A percentile compares a stretch with the other conserved stretches of the same genome.
Conservation (phyloP, 208 protist genomes). For the Trypanosoma scelopori region DNA sequence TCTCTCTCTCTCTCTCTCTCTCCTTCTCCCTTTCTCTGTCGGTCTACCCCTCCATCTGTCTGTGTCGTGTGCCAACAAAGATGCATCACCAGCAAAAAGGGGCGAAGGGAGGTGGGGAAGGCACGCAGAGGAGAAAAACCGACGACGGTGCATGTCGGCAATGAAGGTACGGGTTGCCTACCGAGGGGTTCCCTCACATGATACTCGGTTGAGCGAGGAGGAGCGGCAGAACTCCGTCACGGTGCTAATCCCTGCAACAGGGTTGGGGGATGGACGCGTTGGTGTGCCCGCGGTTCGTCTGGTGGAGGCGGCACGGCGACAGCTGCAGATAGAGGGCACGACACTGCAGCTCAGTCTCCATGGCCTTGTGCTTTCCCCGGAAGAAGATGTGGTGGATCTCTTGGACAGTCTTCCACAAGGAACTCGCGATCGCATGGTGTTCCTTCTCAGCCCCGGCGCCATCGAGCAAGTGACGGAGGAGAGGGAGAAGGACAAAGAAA, state of each 20-base stretch:
- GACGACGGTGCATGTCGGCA: not conserved
- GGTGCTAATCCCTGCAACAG: not conserved
- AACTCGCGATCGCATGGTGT: slow-evolving; percentile 11
- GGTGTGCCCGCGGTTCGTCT: not conserved
- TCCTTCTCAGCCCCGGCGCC: slow-evolving; percentile 12
- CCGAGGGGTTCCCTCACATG: not conserved
- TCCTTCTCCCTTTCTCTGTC: not conserved
- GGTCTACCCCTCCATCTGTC: slow-evolving; percentile 2
- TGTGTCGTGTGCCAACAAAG: too few species aligned
- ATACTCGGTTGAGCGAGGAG: not conserved
- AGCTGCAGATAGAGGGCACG: not conserved
- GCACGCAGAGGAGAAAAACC: not conserved
- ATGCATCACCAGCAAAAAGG: not conserved
- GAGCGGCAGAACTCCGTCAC: not conserved
- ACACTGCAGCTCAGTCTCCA: slow-evolving; percentile 20
- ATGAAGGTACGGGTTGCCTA: slow-evolving; percentile 9
- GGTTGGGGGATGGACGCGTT: not conserved
- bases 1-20: slow-evolving; percentile 4
- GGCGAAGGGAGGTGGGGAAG: not conserved
- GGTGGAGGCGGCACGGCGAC: not conserved
- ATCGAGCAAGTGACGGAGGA: not conserved
- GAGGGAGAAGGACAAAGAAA: not conserved
- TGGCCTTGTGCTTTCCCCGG: slow-evolving; percentile 8
- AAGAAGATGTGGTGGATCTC: slow-evolving; percentile 9
- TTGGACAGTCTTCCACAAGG: slow-evolving; percentile 1